phyloP scores from a whole-genome alignment of 768 basidiomycete genomes.

The Wakefieldia striispora region DNA sequence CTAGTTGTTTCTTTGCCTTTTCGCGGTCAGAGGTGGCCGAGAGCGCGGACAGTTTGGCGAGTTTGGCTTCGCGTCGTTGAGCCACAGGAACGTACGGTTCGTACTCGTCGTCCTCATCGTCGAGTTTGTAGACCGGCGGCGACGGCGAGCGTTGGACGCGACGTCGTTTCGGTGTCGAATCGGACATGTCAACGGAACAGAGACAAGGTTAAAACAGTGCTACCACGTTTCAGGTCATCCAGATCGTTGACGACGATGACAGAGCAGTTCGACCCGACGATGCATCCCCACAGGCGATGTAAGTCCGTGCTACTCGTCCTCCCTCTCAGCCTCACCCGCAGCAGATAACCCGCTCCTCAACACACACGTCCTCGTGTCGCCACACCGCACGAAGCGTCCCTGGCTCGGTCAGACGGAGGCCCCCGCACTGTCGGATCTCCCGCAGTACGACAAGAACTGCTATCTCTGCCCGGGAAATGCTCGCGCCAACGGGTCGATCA shows the following conservation, averaged over 20 bases:
- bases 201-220: background rate
- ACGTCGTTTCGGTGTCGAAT: slow-evolving; percentile 46
- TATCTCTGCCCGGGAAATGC: slow-evolving; percentile 88
- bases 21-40: slow-evolving; percentile 55
- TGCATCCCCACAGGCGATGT: slow-evolving; percentile 73
- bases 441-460: slow-evolving; percentile 67
- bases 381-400: slow-evolving; percentile 86
- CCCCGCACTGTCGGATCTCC: slow-evolving; percentile 50
- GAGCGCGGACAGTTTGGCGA: slow-evolving; percentile 69
- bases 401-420: slow-evolving; percentile 88
- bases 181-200: slow-evolving; percentile 23
- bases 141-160: slow-evolving; percentile 57
- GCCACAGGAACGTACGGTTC: slow-evolving; percentile 87
- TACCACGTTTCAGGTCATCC: background rate
- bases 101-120: slow-evolving; percentile 63
- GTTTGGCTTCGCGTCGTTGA: slow-evolving; percentile 77
- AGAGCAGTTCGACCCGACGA: slow-evolving; percentile 52
- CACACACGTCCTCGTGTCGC: slow-evolving; percentile 79
- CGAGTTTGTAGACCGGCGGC: slow-evolving; percentile 55
- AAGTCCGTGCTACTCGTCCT: slow-evolving; percentile 22
- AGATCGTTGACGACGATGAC: slow-evolving; percentile 14
- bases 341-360: slow-evolving; percentile 79
- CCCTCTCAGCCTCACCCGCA: background rate
- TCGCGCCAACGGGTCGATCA: slow-evolving; percentile 67
- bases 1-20: slow-evolving; percentile 44